phyloP scores from a whole-genome alignment of 2,329 filamentous ascomycete species.

The Rhinocladiella similis region DNA sequence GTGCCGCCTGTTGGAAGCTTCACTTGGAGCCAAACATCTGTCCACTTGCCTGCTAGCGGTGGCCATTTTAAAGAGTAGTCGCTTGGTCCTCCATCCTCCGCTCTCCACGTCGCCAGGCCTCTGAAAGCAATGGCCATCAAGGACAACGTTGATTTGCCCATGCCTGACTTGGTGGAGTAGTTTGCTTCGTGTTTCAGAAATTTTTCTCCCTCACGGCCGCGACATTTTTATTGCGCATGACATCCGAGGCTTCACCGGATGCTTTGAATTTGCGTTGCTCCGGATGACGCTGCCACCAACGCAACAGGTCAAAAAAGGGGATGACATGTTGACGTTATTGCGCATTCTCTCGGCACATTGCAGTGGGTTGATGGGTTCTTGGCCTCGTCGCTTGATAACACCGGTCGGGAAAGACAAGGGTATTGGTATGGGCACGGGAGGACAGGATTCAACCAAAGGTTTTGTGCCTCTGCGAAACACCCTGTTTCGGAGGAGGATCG shows the following conservation, averaged over 20 bases:
- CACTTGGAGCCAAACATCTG: not conserved
- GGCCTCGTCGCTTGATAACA: not conserved
- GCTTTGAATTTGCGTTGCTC: not conserved
- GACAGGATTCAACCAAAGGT: not conserved
- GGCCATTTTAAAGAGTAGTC: not conserved
- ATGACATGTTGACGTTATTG: not conserved
- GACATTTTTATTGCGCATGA: not conserved
- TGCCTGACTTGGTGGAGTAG: not conserved
- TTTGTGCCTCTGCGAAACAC: not conserved
- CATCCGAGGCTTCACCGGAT: not conserved
- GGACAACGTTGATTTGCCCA: not conserved
- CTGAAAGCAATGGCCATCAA: not conserved
- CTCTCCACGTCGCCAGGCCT: slow-evolving; percentile 10
- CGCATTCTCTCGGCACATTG: too few relatives aligned
- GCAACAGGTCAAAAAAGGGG: not conserved
- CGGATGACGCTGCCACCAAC: not conserved
- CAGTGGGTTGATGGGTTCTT: too few relatives aligned
- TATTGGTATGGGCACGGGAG: not conserved
- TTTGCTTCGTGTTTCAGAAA: slow-evolving; percentile 6
- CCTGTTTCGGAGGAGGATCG: not conserved
- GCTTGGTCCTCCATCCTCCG: slow-evolving; percentile 10
- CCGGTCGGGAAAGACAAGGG: not conserved
- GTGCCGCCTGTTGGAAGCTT: not conserved
- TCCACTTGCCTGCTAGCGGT: slow-evolving; percentile 5
- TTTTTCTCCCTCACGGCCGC: not conserved